Base-by-base conservation (phyloP, 2,329 filamentous ascomycete genomes). In the Arthrobotrys pseudoclavata region DNA sequence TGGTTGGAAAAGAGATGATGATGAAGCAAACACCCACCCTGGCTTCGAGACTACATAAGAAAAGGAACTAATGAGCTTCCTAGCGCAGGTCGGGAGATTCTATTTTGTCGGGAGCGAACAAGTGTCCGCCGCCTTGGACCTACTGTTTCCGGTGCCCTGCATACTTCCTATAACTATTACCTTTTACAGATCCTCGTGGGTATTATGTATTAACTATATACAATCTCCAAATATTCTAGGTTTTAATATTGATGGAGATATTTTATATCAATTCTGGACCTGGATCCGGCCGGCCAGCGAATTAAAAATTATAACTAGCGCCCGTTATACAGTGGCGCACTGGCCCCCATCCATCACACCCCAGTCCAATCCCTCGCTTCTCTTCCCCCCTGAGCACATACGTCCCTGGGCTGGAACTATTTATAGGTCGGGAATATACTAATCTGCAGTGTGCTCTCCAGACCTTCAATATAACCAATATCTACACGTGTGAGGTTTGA, bases 41-140 rank as follows among this genome's bases (percentile, higher is more conserved):
- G 37, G 37, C 13, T 5, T 40, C 37, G 12, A 37, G 34, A 37
- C 34, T 37, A 13, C 34, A 4, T 9, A 13, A 4, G 13, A 18
- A 47, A 37, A 4, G 18, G 20, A 50, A 37, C 52, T 13, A 34
- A 20, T 10, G n/a, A 57, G 10, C 52, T 57, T 57, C 52, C 52
- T 37, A 37, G 52, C 22, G 24, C 10, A 37, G n/a, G 29, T n/a
- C 52, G 50, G 50, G 24, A 29, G 26, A 31, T 50, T 50, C 42
- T 52, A 34, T 52, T 53, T 13, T 20, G 47, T 37, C 40, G 63
- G 24, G 45, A 40, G 29, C 10, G 34, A 69, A 69, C 70, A 60
- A 76, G 72, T 70, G 66, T 48, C 72, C 66, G 71, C 71, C 71
- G 63, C 37, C 29, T 63, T 42, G 63, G 66, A 70, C 72, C 72